A percentile compares a stretch with the other conserved stretches of the same genome.
These are phyloP conservation scores for Aspergillus eucalypticola DNA, from an alignment of 2,329 filamentous ascomycete genomes.

Conservation along the genomic window DNA sequence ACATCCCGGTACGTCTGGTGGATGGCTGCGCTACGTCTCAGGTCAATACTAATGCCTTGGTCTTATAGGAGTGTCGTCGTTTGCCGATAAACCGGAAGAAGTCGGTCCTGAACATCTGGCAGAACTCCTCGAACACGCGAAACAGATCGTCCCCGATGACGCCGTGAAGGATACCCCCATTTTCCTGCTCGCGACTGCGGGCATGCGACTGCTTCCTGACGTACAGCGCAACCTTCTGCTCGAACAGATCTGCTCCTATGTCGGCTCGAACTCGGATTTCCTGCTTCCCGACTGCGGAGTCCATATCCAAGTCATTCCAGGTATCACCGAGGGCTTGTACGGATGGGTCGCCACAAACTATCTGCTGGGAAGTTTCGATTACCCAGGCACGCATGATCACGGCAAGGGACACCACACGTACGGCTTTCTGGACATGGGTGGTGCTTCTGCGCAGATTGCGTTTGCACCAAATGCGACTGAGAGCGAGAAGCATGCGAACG, in stretches of 20 bases:
- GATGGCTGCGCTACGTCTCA: not conserved
- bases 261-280: slow-evolving; percentile 74
- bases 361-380: slow-evolving; percentile 84
- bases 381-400: slow-evolving; percentile 71
- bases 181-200: slow-evolving; percentile 92
- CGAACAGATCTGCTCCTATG: slow-evolving; percentile 77
- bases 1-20: slow-evolving; percentile 65
- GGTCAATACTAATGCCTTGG: slow-evolving; percentile 7
- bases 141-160: slow-evolving; percentile 71
- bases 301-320: slow-evolving; percentile 91
- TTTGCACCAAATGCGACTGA: slow-evolving; percentile 95
- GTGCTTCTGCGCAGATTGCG: slow-evolving; percentile 94
- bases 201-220: slow-evolving; percentile 82
- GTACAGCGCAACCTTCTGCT: slow-evolving; percentile 72
- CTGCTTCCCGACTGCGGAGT: slow-evolving; percentile 83
- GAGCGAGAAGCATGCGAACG: slow-evolving; percentile 81
- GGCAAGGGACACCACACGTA: slow-evolving; percentile 92
- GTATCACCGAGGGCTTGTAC: slow-evolving; percentile 93
- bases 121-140: slow-evolving; percentile 76
- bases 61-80: slow-evolving; percentile 72
- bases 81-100: slow-evolving; percentile 71
- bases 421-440: slow-evolving; percentile 97
- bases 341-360: slow-evolving; percentile 99
- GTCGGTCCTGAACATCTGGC: slow-evolving; percentile 83
- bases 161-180: slow-evolving; percentile 83